Base-by-base conservation (phyloP, 1,284 basidiomycete species). In the Apiotrichum sp. region DNA sequence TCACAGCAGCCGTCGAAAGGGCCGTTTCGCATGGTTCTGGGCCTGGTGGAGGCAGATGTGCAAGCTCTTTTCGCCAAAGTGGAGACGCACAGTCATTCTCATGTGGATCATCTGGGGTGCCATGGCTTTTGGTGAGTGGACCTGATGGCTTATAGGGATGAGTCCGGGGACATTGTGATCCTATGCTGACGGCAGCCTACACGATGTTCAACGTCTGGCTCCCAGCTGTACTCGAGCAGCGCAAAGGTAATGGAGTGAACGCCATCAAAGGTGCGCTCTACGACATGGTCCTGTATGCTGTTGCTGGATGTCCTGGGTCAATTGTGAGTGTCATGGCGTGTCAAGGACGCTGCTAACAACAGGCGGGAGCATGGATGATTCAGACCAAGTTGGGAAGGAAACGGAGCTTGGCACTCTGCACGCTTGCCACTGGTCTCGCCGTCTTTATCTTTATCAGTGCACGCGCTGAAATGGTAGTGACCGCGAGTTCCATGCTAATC, bases 201-300 rank as follows among this genome's bases (percentile, higher is more conserved):
- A 97, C 90, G 6, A 95, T 95, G 85, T 98, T 98, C 78, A 98
- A 98, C 69, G 92, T 96, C 11, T 98, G 87, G 74, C 81, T 97
- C 22, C 95, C 95, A 0, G 92, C 92, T 66, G 81, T 95, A 13
- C 78, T 98, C 34, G 93, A 76, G 16, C 68, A 66, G 35, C 67
- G 69, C 0, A 69, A 67, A 10, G 69, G 66, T 2, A 65, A 65
- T 33, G 71, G 73, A 1, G 73, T 80, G 22, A 82, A 82, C 64
- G 77, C 80, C 1, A 75, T 92, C 14, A 80, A 84, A 59, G 81
- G 83, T 48, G 88, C 83, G 44, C 69, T 93, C 49, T 86, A 84
- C 83, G 88, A 92, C 47, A 72, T 68, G 65, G 86, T 93, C 9
- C 82, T 89, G 50, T 86, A 75, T 55, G 70, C 72, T 7, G 68